Base-by-base conservation (phyloP, 257 asterid genomes). In the Cordia subcordata region DNA sequence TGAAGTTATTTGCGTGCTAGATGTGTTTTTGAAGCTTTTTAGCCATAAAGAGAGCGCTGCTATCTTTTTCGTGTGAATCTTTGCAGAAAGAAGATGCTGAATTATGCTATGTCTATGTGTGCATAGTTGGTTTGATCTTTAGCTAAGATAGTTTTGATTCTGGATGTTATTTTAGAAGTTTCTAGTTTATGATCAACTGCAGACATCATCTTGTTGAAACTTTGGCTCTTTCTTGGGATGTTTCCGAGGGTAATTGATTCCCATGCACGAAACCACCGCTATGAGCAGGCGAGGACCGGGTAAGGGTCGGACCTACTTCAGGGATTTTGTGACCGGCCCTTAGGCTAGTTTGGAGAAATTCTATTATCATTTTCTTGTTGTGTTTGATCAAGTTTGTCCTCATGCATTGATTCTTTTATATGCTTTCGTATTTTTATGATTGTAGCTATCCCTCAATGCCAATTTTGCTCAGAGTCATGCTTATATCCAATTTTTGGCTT, bases 131-230 rank as follows among this genome's bases (percentile, higher is more conserved):
- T 22, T 13, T 46, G 45, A 55, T 57, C 20, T 17, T 53, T 10
- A 57, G 15, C 16, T 63, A 51, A 21, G 47, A 19, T 57, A 39
- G 50, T 53, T 22, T 38, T 57, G 16, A 23, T 39, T 10, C 39
- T 17, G n/a, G 18, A 20, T 35, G 46, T 57, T 37, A 49, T 32
- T 44, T 58, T 23, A 40, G 56, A 45, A 49, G 51, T 50, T 40
- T 77, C 53, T 60, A 27, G 47, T 58, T 13, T 52, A 65, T 35
- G 58, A 62, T 49, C 70, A 66, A 66, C 68, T 58, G 37, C n/a
- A 18, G 63, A 17, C 15, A 52, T 57, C 60, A 49, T 68, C 52
- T 67, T 67, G 6, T 55, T 70, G 53, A 18, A 10, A 40, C 38
- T 67, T 70, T 66, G 53, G 52, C 42, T 51, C 47, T 56, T 53